These are phyloP conservation scores for Irpex sp. DNA, from an alignment of 1,284 basidiomycete species.

Conservation along the genomic window DNA sequence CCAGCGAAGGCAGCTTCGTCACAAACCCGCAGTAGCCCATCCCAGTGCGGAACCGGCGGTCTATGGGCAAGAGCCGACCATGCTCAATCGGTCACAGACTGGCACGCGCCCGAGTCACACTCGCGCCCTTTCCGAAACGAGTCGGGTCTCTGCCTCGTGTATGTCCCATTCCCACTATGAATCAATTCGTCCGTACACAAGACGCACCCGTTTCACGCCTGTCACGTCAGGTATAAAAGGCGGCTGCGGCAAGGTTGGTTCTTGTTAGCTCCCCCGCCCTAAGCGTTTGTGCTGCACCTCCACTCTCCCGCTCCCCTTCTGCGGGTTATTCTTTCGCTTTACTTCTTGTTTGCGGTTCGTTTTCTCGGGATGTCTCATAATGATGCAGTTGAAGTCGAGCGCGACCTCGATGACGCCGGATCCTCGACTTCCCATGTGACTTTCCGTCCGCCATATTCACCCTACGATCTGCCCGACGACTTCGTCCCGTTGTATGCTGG, in stretches of 20 bases:
- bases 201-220: neutral
- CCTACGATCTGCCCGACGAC: neutral
- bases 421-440: neutral
- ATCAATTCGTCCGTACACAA: neutral
- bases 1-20: neutral
- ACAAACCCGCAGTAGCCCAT: neutral
- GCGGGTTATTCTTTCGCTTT: neutral
- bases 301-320: neutral
- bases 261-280: neutral
- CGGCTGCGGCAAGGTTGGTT: neutral
- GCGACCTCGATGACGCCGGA: neutral
- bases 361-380: neutral
- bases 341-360: neutral
- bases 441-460: neutral
- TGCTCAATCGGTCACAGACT: neutral
- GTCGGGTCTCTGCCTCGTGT: constrained; percentile 1
- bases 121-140: neutral
- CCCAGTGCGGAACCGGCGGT: neutral
- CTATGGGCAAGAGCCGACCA: neutral
- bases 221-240: neutral
- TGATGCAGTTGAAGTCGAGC: neutral
- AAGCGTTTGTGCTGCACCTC: neutral
- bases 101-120: neutral
- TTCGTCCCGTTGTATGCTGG: neutral
- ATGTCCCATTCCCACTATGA: neutral